Base-by-base conservation (phyloP, 306 rosid genomes). In the Lithocarpus polystachyus region DNA sequence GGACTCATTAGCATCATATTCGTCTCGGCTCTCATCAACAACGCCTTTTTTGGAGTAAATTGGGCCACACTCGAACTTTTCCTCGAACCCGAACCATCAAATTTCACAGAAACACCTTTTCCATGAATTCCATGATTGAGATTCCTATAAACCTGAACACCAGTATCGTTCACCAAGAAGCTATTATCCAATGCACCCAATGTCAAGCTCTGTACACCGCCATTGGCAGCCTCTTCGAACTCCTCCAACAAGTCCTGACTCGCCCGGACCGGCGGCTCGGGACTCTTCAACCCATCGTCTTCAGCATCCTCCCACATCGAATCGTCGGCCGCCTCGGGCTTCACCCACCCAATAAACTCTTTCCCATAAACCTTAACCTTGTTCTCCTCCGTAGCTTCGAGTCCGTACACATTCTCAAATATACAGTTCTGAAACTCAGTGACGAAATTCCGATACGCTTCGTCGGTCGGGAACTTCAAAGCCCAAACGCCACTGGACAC, bases 1-100 rank as follows among this genome's bases (percentile, higher is more conserved):
- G 97, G 97, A 85, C 94, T 88, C 98, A 94, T 94, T 3, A 94
- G 91, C 76, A 94, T 74, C 98, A 92, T 94, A 71, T 90, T 92
- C n/a, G 97, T 94, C 85, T 94, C 97, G 0, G 91, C 97, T 17
- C 93, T 86, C 97, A 89, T 88, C 28, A 94, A 83, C 33, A 94
- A 28, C 0, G 92, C 97, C 86, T 90, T 94, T 40, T 85, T 89
- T 0, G 98, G 93, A 0, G 94, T 85, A 11, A 75, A 48, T 48
- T 83, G 48, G 62, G 45, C 73, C 28, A 33, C 7, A 80, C 82
- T 70, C 1, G 86, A 78, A 68, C 81, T 74, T 4, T 79, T 73
- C 13, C 85, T 72, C 5, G 78, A 55, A 52, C 68, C 56, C 3
- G 89, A 88, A 1, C 86, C 62, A 12, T 79, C 89, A 20, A 89